Percentiles rank a stretch among this genome's conserved stretches.
Evolutionary conservation across 352 stramenopile genomes (phyloP).

Genomic region (Globisporangium perplexum): DNA sequence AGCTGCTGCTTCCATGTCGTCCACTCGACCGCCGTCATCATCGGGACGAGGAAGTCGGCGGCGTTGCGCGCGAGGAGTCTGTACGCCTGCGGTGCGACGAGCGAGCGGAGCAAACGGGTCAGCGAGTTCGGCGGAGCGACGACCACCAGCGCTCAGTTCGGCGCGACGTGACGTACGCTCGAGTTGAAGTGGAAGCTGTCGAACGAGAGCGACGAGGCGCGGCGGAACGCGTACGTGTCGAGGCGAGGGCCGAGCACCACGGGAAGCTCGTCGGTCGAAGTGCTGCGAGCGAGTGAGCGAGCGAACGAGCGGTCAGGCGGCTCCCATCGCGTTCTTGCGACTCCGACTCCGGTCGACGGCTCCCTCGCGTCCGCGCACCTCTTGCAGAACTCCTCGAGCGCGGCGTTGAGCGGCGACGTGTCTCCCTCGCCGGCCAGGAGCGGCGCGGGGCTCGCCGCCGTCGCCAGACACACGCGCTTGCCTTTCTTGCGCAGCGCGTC

Average conservation of each 20-base stretch:
- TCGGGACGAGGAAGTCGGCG: conserved; percentile 69
- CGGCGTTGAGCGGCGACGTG: conserved; percentile 42
- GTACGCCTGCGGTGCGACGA: conserved; percentile 39
- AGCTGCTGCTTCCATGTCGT: conserved; percentile 81
- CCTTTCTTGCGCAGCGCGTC: conserved; percentile 79
- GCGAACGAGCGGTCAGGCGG: neutral
- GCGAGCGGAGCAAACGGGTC: no score
- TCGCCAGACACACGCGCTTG: conserved; percentile 72
- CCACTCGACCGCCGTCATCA: conserved; percentile 83
- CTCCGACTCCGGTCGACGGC: no score
- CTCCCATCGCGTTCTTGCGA: no score
- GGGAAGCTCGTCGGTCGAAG: conserved; percentile 48
- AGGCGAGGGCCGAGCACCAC: conserved; percentile 72
- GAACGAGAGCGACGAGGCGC: conserved; percentile 46
- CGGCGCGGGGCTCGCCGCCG: conserved; percentile 40
- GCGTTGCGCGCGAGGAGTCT: conserved; percentile 71
- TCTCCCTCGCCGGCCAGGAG: conserved; percentile 23
- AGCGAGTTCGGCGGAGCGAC: no score
- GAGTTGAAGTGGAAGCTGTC: conserved; percentile 84
- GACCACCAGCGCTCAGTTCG: no score
- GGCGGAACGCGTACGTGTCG: conserved; percentile 66
- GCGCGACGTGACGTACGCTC: conserved; percentile 34
- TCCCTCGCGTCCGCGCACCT: conserved; percentile 28
- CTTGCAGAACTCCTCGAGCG: conserved; percentile 71
- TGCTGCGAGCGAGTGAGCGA: conserved; percentile 29